Evolutionary conservation across 192 early-diverging fungal genomes (phyloP).

Genomic region (Nowakowskiella sp.): DNA sequence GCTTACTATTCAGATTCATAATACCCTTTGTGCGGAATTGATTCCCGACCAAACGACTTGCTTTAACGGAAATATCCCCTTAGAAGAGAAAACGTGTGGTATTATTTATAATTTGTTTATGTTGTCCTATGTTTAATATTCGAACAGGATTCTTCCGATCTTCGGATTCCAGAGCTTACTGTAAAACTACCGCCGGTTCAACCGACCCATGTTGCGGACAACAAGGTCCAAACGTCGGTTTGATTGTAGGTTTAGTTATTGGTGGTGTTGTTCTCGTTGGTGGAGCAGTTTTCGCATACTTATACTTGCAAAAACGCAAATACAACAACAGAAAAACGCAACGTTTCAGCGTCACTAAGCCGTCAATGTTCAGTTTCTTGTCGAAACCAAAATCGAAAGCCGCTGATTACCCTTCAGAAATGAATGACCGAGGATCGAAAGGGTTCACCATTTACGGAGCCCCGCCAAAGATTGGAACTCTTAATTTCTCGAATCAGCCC

Average conservation of each 20-base stretch:
- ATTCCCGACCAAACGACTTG: not conserved
- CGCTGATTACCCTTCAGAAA: no score
- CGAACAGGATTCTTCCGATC: not conserved
- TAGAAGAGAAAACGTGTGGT: not conserved
- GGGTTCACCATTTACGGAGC: not conserved
- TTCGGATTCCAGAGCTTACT: not conserved
- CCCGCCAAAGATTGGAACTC: not conserved
- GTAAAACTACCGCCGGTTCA: not conserved
- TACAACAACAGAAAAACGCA: not conserved
- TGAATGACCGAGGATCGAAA: not conserved
- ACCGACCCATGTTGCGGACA: not conserved
- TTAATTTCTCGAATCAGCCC: no score
- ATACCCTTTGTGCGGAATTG: not conserved
- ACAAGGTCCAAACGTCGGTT: not conserved
- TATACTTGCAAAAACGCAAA: not conserved
- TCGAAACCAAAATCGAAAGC: not conserved
- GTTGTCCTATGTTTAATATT: not conserved
- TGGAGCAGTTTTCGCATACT: not conserved
- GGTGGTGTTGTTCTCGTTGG: not conserved
- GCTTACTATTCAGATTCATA: not conserved
- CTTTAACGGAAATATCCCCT: not conserved
- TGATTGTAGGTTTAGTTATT: not conserved
- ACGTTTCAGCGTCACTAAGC: not conserved
- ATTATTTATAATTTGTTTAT: not conserved
- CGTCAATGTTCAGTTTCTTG: not conserved